These are phyloP conservation scores for Lumnitzera racemosa DNA, from an alignment of 345 rosid species.

Conservation along the genomic window DNA sequence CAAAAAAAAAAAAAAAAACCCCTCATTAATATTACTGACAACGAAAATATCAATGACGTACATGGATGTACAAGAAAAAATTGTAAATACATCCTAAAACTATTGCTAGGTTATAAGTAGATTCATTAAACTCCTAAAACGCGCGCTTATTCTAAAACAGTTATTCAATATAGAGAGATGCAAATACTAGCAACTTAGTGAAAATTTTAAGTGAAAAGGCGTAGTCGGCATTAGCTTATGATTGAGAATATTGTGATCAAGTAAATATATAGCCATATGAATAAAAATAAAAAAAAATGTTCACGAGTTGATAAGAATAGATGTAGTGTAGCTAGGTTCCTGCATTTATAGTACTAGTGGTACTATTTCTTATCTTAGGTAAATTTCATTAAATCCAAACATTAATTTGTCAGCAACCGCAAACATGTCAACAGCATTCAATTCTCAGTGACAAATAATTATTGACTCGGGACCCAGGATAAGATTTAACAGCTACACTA, in stretches of 20 bases:
- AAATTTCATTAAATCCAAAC: conserved; percentile 4
- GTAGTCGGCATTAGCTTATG: too few relatives aligned
- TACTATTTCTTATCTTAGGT: neutral
- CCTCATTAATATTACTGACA: too few relatives aligned
- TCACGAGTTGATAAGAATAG: conserved; percentile 14
- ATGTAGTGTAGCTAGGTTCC: neutral
- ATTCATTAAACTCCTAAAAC: too few relatives aligned
- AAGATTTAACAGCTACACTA: too few relatives aligned
- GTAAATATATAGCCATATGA: too few relatives aligned
- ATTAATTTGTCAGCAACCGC: conserved; percentile 1
- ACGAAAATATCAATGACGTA: too few relatives aligned
- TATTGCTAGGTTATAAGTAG: too few relatives aligned
- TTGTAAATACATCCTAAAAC: too few relatives aligned
- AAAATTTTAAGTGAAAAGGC: too few relatives aligned
- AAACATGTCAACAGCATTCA: neutral
- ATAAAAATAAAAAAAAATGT: neutral
- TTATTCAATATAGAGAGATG: neutral
- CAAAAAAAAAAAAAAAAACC: neutral
- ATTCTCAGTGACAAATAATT: conserved; percentile 1
- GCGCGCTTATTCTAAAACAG: too few relatives aligned
- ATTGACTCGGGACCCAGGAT: neutral
- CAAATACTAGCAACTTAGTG: neutral
- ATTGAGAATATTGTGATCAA: too few relatives aligned
- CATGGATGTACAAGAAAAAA: too few relatives aligned
- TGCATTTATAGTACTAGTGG: neutral